Conservation (phyloP, 768 basidiomycete species). For the Gautieria morchelliformis region DNA sequence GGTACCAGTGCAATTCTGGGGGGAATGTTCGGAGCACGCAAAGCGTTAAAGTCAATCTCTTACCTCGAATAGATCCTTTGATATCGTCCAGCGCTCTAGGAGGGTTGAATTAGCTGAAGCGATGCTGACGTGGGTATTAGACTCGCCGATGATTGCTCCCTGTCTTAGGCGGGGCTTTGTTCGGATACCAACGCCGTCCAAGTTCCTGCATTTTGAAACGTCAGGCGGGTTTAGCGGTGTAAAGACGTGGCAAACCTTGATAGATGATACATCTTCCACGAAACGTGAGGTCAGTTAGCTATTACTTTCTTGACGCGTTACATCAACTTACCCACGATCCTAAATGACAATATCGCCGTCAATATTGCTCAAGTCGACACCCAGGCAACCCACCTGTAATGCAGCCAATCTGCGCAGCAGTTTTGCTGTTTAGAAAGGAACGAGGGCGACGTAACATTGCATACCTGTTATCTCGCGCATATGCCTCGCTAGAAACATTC, state of each 20-base stretch:
- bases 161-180: constrained; percentile 10
- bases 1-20: constrained; percentile 72
- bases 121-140: neutral
- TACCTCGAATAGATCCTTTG: constrained; percentile 62
- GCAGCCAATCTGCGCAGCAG: constrained; percentile 57
- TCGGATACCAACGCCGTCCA: constrained; percentile 62
- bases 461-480: constrained; percentile 60
- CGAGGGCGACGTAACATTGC: neutral
- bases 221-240: neutral
- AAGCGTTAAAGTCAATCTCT: constrained; percentile 1
- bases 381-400: constrained; percentile 50
- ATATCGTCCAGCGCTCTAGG: constrained; percentile 79
- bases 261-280: constrained; percentile 65
- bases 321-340: constrained; percentile 58
- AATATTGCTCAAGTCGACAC: constrained; percentile 3
- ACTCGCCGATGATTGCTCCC: constrained; percentile 49
- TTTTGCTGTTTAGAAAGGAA: neutral
- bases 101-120: neutral
- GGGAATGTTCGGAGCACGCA: neutral
- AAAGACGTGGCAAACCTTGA: constrained; percentile 42
- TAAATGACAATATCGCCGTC: constrained; percentile 19
- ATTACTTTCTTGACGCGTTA: neutral
- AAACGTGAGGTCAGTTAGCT: neutral
- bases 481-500: constrained; percentile 56
- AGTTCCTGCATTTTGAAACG: constrained; percentile 43